Evolutionary conservation across 129 eudicot species (phyloP).

Genomic region (Heracleum sosnowskyi): DNA sequence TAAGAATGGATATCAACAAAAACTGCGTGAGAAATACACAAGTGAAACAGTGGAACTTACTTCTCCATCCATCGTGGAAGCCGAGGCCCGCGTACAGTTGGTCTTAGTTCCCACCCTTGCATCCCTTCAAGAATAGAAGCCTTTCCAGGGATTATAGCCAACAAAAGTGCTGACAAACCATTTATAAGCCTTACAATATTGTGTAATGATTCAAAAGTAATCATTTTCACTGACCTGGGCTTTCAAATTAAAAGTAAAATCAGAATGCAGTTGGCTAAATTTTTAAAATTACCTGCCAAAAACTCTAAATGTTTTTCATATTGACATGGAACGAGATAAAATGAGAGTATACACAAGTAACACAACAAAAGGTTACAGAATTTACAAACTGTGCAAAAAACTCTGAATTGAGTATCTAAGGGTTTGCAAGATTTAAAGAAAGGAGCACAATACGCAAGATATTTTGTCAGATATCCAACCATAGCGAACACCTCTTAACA

Average conservation of each 20-base stretch:
- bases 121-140: conserved; percentile 85
- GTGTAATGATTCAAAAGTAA: conserved; percentile 77
- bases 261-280: background rate
- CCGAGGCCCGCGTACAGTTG: conserved; percentile 82
- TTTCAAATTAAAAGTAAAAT: background rate
- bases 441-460: background rate
- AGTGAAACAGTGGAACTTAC: conserved; percentile 35
- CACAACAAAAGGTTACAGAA: background rate
- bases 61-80: conserved; percentile 98
- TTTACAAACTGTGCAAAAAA: background rate
- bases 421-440: background rate
- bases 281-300: background rate
- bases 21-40: background rate
- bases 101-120: conserved; percentile 95
- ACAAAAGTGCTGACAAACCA: conserved; percentile 75
- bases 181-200: conserved; percentile 73
- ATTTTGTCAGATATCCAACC: background rate
- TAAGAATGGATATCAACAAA: background rate
- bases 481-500: background rate
- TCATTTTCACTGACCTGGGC: conserved; percentile 79
- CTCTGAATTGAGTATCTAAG: background rate
- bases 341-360: background rate
- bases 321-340: background rate
- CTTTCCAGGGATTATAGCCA: conserved; percentile 82
- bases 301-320: background rate